Evolutionary conservation across 805 yeast genomes (phyloP), one percentile per base, ranked within the genome.

Genomic region (Henningerozyma blattae): DNA sequence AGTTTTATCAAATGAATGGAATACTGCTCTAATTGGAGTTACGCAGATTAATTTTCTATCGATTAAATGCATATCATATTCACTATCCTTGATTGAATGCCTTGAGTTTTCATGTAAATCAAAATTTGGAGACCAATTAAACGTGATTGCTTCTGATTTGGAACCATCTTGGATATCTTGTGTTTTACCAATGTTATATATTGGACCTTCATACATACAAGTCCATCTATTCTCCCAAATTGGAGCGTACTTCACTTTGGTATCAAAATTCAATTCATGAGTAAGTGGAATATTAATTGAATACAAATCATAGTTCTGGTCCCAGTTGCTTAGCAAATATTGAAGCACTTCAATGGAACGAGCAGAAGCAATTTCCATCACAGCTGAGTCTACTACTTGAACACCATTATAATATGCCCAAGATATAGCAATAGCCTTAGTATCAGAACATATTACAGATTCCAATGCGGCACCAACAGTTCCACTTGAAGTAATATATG

Each of bases 391-490:
- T n/a, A 77, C 76, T 15, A 61, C 55, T 30, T 68, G 58, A 18
- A 62, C 55, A 26, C 68, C 65, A 22, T 56, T 39, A 34, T 68
- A 72, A 50, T 79, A 91, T n/a, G 94, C 91, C 65, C 75, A 89
- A 25, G 94, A 81, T 22, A 91, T 48, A 2, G 94, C 96, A 41
- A 91, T 67, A 4, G 95, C 63, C 43, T 67, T 76, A 13, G 58
- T 60, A 20, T 75, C 72, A 0, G 77, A 78, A 15, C 67, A 53
- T 28, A 87, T 71, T 2, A 80, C 82, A 2, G 87, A 93, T 59
- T 91, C 98, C 85, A 87, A 72, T 1, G 96, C 91, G 3, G 95
- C 97, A 18, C 98, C 98, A 14, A 91, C 78, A 2, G 98, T 91
- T 12, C 98, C 98, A 45, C 93, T 78, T 4, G 95, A 75, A 47